Base-by-base conservation (phyloP, 306 rosid genomes). In the Prunus davidiana region DNA sequence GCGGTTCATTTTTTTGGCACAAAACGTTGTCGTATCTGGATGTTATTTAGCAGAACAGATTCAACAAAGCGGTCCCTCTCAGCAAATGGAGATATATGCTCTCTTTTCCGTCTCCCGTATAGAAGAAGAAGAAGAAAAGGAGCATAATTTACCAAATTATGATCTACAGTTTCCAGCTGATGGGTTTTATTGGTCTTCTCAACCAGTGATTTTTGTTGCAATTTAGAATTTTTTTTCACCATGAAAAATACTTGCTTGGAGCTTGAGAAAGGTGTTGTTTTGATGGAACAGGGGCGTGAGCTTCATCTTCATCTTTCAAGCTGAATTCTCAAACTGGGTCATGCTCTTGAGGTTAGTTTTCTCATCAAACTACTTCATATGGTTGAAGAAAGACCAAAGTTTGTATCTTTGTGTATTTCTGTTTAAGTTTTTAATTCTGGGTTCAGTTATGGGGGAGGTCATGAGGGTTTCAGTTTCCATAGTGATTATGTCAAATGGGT, bases 401-500 rank as follows among this genome's bases (percentile, higher is more conserved):
- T 19, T 1, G 2, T 30, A 47, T 19, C 56, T 20, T 56, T 51
- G 4, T 19, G 27, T 64, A 12, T 11, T 18, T 46, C 2, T 47
- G 6, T 58, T 0, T 18, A 32, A 3, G 19, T 67, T 50, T 14
- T 12, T 76, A 55, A n/a, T 73, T 43, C 64, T 64, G 81, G 67
- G 69, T 68, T 43, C 4, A 32, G 25, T 70, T 55, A 73, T 80
- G 81, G 51, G 74, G 41, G 83, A 74, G 57, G 28, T 77, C 20
- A 45, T 77, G 62, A 32, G 67, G 63, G 45, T 49, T 64, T 61
- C 82, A 57, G 25, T 58, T 56, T 74, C 80, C 64, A 13, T 73
- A 38, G 57, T 49, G 71, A 28, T 74, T 65, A 49, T 78, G n/a
- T 70, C 83, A 46, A 71, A 57, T 84, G 79, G 82, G 78, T 82